These are phyloP conservation scores for Leptoxyphium fumago DNA, from an alignment of 2,329 filamentous ascomycete species.

Conservation along the genomic window DNA sequence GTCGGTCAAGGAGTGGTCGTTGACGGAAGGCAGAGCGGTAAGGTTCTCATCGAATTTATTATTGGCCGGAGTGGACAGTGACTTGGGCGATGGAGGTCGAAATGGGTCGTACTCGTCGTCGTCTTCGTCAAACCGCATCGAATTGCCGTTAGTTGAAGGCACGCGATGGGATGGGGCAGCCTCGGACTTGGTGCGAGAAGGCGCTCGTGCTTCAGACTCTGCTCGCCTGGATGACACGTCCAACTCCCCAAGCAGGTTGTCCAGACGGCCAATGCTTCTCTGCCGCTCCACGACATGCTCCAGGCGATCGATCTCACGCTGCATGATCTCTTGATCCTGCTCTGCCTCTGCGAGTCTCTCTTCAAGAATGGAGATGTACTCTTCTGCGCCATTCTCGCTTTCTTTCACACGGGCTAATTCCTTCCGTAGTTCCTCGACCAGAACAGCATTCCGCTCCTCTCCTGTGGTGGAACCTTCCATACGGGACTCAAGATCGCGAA, in stretches of 20 bases:
- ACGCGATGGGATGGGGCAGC: neutral
- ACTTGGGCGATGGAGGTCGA: neutral
- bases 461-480: slow-evolving; percentile 81
- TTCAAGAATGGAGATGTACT: slow-evolving; percentile 93
- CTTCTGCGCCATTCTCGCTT: slow-evolving; percentile 79
- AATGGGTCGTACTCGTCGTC: neutral
- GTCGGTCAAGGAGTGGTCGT: neutral
- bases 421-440: slow-evolving; percentile 76
- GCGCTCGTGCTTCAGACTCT: neutral
- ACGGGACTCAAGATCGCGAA: slow-evolving; percentile 80
- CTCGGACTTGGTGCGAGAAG: neutral
- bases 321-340: slow-evolving; percentile 92
- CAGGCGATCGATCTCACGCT: slow-evolving; percentile 83
- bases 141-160: neutral
- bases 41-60: neutral
- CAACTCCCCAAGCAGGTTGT: slow-evolving; percentile 80
- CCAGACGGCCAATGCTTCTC: slow-evolving; percentile 83
- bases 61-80: neutral
- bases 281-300: slow-evolving; percentile 94
- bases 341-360: slow-evolving; percentile 91
- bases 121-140: neutral
- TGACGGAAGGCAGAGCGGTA: slow-evolving; percentile 2
- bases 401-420: slow-evolving; percentile 79
- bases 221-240: slow-evolving; percentile 31
- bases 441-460: slow-evolving; percentile 79